Base-by-base conservation (phyloP, 192 early-diverging fungal species). In the Hyaloraphidium curvatum region DNA sequence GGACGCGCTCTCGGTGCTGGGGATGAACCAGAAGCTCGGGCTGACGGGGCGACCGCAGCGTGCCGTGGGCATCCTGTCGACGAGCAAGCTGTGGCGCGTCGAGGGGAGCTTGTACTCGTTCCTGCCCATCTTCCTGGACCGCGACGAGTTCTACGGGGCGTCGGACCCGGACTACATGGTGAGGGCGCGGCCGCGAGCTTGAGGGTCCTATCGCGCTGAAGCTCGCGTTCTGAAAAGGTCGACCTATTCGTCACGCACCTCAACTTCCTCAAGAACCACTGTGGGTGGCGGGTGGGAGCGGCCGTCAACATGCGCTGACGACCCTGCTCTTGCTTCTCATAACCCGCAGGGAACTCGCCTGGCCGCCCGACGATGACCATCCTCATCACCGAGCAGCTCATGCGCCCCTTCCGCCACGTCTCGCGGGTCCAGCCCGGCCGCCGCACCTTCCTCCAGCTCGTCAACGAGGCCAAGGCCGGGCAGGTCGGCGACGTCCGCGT, bases 51-150 rank as follows among this genome's bases (percentile, higher is more conserved):
- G 87, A 40, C 83, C 83, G 3, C 72, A 77, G 55, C 67, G 83
- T 25, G 82, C 84, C 2, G 69, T 90, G 25, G 87, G 87, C 39
- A 81, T 81, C 0, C 63, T 90, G 21, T 71, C 75, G 53, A 90
- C 87, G 16, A 80, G 76, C 31, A 79, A 81, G 50, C 62, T 90
- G 7, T 90, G 87, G 65, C 75, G 82, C 19, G 82, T 84, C 17
- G 78, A 87, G 56, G 87, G 87, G 0, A 71, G 79, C 16, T 58
- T 90, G 7, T 90, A 87, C 58, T 74, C 83, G 0, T 90, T 90
- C 54, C 75, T 82, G 0, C 87, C 87, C 28, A 77, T 86, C 40
- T 90, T 90, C 57, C 81, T 90, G 80, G 83, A 90, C 56, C 76
- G 69, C 41, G 82, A 84, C 52, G 79, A 87, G 57, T 90, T 84